phyloP scores from a whole-genome alignment of 208 protist species.

The Herpetomonas muscarum region DNA sequence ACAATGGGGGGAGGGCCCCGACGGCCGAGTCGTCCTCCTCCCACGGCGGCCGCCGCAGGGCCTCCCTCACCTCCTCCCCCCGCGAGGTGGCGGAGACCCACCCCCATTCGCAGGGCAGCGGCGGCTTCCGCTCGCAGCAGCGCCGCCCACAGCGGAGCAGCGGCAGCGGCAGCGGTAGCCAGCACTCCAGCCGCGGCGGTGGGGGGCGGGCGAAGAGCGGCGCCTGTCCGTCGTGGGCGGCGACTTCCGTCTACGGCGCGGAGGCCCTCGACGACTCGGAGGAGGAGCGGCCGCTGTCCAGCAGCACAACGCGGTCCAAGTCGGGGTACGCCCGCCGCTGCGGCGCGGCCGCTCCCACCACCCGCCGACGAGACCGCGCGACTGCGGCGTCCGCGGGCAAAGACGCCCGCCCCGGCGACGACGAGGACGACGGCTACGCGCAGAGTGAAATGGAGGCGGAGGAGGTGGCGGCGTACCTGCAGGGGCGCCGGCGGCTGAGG shows the following conservation, averaged over 20 bases:
- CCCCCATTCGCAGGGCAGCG: neutral
- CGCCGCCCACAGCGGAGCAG: conserved; percentile 1
- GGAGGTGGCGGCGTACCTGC: no score
- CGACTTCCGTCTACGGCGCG: neutral
- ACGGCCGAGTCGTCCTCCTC: no score
- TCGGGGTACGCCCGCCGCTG: neutral
- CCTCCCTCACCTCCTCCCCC: no score
- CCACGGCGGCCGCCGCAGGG: no score
- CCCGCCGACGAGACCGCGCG: no score
- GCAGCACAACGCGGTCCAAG: neutral
- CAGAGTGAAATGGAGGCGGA: no score
- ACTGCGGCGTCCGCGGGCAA: no score
- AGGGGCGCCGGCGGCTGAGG: no score
- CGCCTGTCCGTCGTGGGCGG: neutral
- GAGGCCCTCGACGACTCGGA: neutral
- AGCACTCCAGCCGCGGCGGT: neutral
- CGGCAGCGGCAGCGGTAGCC: neutral
- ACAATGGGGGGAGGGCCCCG: no score
- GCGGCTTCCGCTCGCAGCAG: no score
- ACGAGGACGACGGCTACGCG: no score
- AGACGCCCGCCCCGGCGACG: no score
- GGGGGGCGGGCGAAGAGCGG: neutral
- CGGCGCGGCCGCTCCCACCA: neutral
- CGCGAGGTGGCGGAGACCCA: neutral
- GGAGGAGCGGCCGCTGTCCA: neutral